phyloP scores from a whole-genome alignment of 1,284 basidiomycete species.

The Sanghuangporus weigelae region DNA sequence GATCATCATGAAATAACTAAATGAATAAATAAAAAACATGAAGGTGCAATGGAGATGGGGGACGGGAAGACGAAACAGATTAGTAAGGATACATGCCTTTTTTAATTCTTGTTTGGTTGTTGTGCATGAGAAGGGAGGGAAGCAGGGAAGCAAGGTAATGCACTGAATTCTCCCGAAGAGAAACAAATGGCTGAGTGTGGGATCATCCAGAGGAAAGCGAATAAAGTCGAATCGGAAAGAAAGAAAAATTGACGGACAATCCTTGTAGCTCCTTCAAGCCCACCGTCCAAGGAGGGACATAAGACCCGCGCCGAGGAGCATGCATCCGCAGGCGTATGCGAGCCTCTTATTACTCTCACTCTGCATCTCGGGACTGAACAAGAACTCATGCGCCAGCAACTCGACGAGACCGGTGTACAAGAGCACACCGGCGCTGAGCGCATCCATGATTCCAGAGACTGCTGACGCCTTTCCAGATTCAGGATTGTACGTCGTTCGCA shows the following conservation, averaged over 20 bases:
- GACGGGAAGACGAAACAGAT: too few relatives aligned
- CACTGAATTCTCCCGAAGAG: too few relatives aligned
- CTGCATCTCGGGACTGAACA: conserved; percentile 84
- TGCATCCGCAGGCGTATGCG: conserved; percentile 65
- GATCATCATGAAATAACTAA: too few relatives aligned
- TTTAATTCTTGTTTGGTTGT: too few relatives aligned
- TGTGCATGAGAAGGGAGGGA: too few relatives aligned
- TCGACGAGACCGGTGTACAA: conserved; percentile 91
- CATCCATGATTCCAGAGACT: conserved; percentile 81
- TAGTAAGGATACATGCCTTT: too few relatives aligned
- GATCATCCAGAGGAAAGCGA: too few relatives aligned
- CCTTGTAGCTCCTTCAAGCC: conserved; percentile 38
- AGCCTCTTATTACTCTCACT: conserved; percentile 58
- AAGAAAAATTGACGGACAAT: background rate
- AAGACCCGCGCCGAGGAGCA: conserved; percentile 71
- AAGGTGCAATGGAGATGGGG: too few relatives aligned
- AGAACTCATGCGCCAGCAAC: conserved; percentile 89
- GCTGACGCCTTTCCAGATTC: conserved; percentile 69
- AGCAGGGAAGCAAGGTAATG: too few relatives aligned
- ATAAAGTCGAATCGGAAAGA: too few relatives aligned
- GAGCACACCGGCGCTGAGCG: conserved; percentile 83
- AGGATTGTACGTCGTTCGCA: conserved; percentile 81
- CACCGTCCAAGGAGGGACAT: conserved; percentile 86
- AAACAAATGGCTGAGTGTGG: too few relatives aligned
- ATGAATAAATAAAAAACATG: too few relatives aligned